Base-by-base conservation (phyloP, 2,329 filamentous ascomycete genomes). In the Tolypocladium ovalisporum region DNA sequence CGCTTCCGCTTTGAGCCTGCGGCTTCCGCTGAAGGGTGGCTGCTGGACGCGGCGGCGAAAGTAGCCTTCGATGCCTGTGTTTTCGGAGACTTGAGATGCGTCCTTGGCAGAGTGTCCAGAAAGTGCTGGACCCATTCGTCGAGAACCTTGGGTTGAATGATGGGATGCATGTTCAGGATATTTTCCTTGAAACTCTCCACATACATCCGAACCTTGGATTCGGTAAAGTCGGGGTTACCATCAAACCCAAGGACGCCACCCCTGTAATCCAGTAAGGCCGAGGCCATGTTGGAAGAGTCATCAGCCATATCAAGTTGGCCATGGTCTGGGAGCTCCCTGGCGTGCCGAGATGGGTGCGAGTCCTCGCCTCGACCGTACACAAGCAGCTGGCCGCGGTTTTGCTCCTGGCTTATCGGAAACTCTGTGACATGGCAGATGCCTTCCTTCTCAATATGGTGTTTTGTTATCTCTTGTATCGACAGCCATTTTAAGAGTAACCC, bases 311-410 rank as follows among this genome's bases (percentile, higher is more conserved):
- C 75, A n/a, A 72, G 55, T 5, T 65, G 69, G 22, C 73, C 75
- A 44, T 75, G 67, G 17, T 73, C 71, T 32, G 70, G 64, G 19
- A 65, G 55, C 65, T 76, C 74, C 57, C 72, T 75, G 35, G 76
- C 73, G 9, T 71, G 75, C 32, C 81, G 76, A 51, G 81, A 80
- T 27, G 77, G 75, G 63, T 86, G 85, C 32, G 80, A 76, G 36
- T 88, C 89, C 71, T 95, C 90, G 4, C 91, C 91, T 59, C 86
- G 82, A 1, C 90, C 90, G 70, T 88, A 90, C 2, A 93, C 76
- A 29, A 88, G 83, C 44, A 96, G 76, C 8, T 89, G 72, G 0
- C 90, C 90, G 35, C 90, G 83, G 57, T 79, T 79, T 65, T 89
- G 83, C 69, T 96, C 91, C 55, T 85, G 78, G 34, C 84, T 79